Base-by-base conservation (phyloP, 495 filamentous ascomycete genomes). In the Lentithecium fluviatile region DNA sequence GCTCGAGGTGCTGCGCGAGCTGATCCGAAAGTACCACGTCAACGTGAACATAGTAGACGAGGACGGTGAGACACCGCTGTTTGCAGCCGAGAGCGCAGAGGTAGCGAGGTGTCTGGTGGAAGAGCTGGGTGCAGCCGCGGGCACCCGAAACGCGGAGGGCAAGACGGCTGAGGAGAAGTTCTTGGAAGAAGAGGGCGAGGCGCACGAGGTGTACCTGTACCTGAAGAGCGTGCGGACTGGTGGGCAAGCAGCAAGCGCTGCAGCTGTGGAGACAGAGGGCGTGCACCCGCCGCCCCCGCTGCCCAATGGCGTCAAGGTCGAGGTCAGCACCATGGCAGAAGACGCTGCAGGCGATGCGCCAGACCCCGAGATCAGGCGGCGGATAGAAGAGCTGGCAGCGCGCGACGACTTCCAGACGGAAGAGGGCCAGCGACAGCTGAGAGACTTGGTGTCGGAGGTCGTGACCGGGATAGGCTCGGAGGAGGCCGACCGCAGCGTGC, bases 1-100 rank as follows among this genome's bases (percentile, higher is more conserved):
- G 64, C 74, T 86, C 32, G 82, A 86, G 52, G 86, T 97, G 24
- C 83, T 97, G 7, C 86, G 86, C 43, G 74, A 83, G 0, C 83
- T 98, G 1, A 81, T 95, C n/a, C 76, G 79, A 32, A 88, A 88
- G 13, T 91, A 89, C 73, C 75, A 86, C 21, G 90, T 90, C 10
- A 75, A 90, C 58, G 83, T 88, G 29, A 87, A 97, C 69, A 74
- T 97, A 42, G 79, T 79, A 52, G 94, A 97, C 67, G 86, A 92
- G 70, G 94, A 97, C 70, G 85, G 84, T 49, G 94, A 98, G 73
- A 96, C 93, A 7, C 87, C 92, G 19, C 79, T 98, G 4, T 97
- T 95, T 64, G 88, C 88, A 11, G 82, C 84, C 24, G 94, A 98
- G 70, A 85, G 79, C 0, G 79, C 90, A 29, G 85, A 87, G 2